Conservation (phyloP, 2,329 filamentous ascomycete genomes). For the Penicillium hesseltinei region DNA sequence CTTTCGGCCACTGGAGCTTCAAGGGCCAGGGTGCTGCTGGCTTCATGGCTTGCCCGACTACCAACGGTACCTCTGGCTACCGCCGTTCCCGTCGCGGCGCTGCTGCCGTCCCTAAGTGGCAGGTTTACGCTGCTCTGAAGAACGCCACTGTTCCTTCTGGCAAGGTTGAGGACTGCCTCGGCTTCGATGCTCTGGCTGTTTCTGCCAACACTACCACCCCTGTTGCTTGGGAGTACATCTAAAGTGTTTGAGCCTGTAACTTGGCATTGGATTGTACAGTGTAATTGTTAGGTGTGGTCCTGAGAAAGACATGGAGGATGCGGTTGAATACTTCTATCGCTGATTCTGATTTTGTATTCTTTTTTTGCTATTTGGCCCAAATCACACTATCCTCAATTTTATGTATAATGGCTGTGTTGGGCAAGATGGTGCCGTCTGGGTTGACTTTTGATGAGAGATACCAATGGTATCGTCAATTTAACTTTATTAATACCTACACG, state of each 20-base stretch:
- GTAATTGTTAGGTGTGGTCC: not conserved
- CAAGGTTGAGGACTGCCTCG: constrained; percentile 38
- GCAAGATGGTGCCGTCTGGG: too few species aligned
- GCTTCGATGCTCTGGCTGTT: constrained; percentile 37
- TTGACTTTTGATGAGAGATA: too few species aligned
- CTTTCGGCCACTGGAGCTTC: constrained; percentile 31
- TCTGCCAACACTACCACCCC: constrained; percentile 19
- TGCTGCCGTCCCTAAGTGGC: constrained; percentile 26
- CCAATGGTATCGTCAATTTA: too few species aligned
- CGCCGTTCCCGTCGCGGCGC: constrained; percentile 9
- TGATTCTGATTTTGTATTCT: not conserved
- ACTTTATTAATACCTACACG: not conserved
- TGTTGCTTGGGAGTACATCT: constrained; percentile 43
- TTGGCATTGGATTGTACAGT: not conserved
- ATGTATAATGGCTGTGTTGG: not conserved
- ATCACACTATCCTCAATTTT: not conserved
- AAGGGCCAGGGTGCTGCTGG: constrained; percentile 34
- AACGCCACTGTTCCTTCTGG: constrained; percentile 41
- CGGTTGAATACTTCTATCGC: not conserved
- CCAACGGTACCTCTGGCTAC: constrained; percentile 9
- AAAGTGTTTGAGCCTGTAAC: constrained; percentile 10
- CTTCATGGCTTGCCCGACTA: constrained; percentile 44
- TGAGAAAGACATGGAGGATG: not conserved
- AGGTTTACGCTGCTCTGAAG: constrained; percentile 40
- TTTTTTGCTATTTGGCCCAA: not conserved